Conservation (phyloP, 2,329 filamentous ascomycete species). For the Cercospora brassicicola region DNA sequence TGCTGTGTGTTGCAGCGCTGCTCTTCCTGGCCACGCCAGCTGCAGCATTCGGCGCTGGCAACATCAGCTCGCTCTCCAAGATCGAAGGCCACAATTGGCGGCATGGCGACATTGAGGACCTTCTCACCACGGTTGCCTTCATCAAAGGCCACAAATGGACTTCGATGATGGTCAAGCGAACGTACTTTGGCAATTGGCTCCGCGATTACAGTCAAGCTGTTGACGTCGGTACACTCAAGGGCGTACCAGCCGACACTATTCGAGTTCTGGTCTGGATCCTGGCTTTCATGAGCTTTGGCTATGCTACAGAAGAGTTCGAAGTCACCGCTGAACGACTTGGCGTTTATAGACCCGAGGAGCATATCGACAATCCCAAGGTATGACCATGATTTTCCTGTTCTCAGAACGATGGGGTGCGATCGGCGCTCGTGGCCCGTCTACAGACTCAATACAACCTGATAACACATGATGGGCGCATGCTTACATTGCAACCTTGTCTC, state of each 20-base stretch:
- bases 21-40: constrained; percentile 34
- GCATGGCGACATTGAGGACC: constrained; percentile 56
- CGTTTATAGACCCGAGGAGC: constrained; percentile 54
- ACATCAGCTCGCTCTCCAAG: constrained; percentile 46
- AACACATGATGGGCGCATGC: neutral
- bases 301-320: constrained; percentile 58
- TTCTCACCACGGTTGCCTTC: constrained; percentile 50
- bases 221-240: constrained; percentile 56
- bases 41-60: constrained; percentile 51
- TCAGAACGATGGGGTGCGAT: neutral
- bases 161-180: constrained; percentile 61
- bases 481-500: neutral
- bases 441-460: neutral
- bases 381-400: neutral
- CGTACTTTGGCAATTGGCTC: constrained; percentile 47
- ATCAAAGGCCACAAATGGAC: constrained; percentile 44
- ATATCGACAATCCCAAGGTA: constrained; percentile 52
- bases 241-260: constrained; percentile 55
- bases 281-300: constrained; percentile 58
- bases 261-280: constrained; percentile 57
- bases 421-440: neutral
- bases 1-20: constrained; percentile 33
- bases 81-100: constrained; percentile 54
- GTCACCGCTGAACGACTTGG: constrained; percentile 56
- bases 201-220: constrained; percentile 58